Evolutionary conservation across 1,139 yeast genomes (phyloP).

Genomic region (Kluyveromyces marxianus): DNA sequence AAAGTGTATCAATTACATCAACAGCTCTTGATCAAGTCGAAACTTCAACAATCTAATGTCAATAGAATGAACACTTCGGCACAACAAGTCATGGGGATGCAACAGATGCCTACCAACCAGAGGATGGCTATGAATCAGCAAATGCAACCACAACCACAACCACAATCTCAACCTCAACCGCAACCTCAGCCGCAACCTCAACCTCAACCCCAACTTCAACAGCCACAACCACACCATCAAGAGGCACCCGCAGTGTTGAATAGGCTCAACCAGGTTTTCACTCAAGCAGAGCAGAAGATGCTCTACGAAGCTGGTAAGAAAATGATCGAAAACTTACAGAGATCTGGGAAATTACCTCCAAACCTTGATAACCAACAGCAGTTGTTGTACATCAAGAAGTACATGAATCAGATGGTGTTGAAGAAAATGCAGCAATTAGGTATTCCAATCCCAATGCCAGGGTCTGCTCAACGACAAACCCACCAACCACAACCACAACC

Average conservation of each 20-base stretch:
- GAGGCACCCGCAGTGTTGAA: conserved; percentile 31
- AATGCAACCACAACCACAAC: conserved; percentile 20
- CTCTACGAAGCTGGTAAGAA: conserved; percentile 31
- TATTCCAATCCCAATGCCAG: conserved; percentile 13
- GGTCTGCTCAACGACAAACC: conserved; percentile 13
- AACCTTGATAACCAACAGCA: conserved; percentile 31
- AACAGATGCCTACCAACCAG: conserved; percentile 11
- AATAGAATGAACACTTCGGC: conserved; percentile 13
- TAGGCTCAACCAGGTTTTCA: conserved; percentile 31
- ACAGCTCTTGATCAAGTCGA: conserved; percentile 27
- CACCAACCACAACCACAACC: conserved; percentile 11
- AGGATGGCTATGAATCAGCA: conserved; percentile 22
- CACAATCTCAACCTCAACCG: conserved; percentile 19
- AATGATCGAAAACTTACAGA: conserved; percentile 32
- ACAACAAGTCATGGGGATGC: conserved; percentile 13
- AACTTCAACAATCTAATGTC: conserved; percentile 22
- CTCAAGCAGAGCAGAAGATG: conserved; percentile 30
- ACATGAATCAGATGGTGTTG: conserved; percentile 35
- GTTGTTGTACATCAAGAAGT: conserved; percentile 26
- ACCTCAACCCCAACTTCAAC: conserved; percentile 10
- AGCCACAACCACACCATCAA: conserved; percentile 16
- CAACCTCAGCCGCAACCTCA: conserved; percentile 12
- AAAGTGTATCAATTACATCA: conserved; percentile 35
- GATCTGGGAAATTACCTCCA: conserved; percentile 30
- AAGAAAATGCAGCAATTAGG: conserved; percentile 28